phyloP scores from a whole-genome alignment of 1,284 basidiomycete genomes.

The Austropuccinia psidii region DNA sequence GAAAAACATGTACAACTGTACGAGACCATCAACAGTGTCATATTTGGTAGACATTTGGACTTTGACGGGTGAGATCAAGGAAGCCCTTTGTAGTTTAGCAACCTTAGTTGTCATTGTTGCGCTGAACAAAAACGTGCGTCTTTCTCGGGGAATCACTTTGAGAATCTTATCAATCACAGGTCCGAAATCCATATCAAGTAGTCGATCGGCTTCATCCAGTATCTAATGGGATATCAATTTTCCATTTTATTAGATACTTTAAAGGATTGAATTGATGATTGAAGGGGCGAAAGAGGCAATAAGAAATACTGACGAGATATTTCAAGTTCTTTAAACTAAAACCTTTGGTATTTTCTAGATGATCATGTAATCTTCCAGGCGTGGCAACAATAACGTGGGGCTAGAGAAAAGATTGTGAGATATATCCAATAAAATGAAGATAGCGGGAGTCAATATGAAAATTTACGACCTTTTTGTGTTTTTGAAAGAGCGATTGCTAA shows the following conservation, averaged over 20 bases:
- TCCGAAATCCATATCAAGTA: slow-evolving; percentile 96
- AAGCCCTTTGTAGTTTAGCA: slow-evolving; percentile 92
- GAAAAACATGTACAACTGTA: slow-evolving; percentile 93
- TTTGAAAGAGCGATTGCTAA: not conserved
- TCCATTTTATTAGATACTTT: not conserved
- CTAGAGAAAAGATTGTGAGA: slow-evolving; percentile 46
- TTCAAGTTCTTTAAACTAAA: slow-evolving; percentile 81
- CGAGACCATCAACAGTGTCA: slow-evolving; percentile 86
- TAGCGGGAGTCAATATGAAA: not conserved
- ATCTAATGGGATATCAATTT: slow-evolving; percentile 54
- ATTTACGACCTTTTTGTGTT: too few relatives aligned
- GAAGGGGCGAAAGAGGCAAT: slow-evolving; percentile 9
- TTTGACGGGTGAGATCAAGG: slow-evolving; percentile 84
- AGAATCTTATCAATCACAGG: slow-evolving; percentile 95
- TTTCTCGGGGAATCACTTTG: slow-evolving; percentile 86
- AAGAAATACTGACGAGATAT: slow-evolving; percentile 63
- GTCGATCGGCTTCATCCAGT: slow-evolving; percentile 91
- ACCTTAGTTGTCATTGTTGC: slow-evolving; percentile 99
- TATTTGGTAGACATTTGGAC: slow-evolving; percentile 96
- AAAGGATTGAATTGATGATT: not conserved
- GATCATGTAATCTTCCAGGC: slow-evolving; percentile 87
- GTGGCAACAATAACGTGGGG: slow-evolving; percentile 97
- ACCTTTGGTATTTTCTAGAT: slow-evolving; percentile 96
- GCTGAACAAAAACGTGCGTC: slow-evolving; percentile 92
- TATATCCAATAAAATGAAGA: slow-evolving; percentile 47